Evolutionary conservation across 2,329 filamentous ascomycete genomes (phyloP), one percentile per base, ranked within the genome.

Genomic region (Hymenoscyphus occultus): DNA sequence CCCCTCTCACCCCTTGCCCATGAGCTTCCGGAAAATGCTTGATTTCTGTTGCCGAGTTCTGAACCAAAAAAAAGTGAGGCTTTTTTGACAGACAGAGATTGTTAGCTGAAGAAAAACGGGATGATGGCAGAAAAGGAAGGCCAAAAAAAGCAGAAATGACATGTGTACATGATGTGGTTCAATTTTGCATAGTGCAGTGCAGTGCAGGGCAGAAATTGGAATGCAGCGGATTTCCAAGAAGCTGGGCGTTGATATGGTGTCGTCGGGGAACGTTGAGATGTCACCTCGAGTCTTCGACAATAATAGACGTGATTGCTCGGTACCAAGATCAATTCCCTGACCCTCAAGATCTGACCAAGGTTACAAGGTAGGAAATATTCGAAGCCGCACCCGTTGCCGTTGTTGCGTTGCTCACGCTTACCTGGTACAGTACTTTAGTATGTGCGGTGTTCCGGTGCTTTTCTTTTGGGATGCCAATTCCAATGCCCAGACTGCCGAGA

Each of bases 401-500:
- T 28, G 45, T 22, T 28, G 39, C 31, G 40, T 48, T 22, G 42
- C 42, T 45, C 42, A 45, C 42, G 42, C 42, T 45, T 22, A 28
- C n/a, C 22, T 22, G 22, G 35, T 28, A 28, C 28, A 28, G 28
- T 28, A 28, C 28, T 28, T 28, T 28, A 28, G 28, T 28, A 28
- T 28, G 45, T 51, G 45, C 45, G 45, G 45, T 28, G 45, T 35
- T 45, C 59, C 22, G 40, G 22, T 28, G 16, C 6, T 28, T 39
- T 19, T 10, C 22, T 31, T 32, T 61, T 35, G 31, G 59, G 28
- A 28, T 28, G 28, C 28, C 28, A 28, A 28, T 28, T 28, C 28
- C 28, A 19, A 60, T 54, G 59, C 59, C 59, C 59, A 61, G 59
- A 13, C 10, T 51, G 59, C 59, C 59, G 22, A 61, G 59, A 28